Percentiles rank a stretch among this genome's conserved stretches.
Evolutionary conservation across 2,329 filamentous ascomycete genomes (phyloP).

Genomic region (Eurotiales sp.): DNA sequence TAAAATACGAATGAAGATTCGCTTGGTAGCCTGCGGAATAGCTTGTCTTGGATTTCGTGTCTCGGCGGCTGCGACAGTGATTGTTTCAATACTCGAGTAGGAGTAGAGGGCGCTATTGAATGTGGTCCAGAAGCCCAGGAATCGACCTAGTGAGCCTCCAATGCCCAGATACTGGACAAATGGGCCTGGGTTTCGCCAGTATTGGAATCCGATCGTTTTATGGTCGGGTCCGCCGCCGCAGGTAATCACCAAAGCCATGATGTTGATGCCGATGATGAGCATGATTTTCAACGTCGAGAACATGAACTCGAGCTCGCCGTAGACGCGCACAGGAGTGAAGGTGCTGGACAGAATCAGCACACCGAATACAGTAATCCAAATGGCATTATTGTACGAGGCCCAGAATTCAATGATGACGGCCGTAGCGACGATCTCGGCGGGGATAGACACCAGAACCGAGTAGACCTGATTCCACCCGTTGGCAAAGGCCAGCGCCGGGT

Average conservation of each 20-base stretch:
- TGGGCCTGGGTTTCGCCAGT: conserved; percentile 48
- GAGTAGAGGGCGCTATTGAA: conserved; percentile 49
- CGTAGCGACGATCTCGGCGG: conserved; percentile 30
- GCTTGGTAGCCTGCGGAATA: conserved; percentile 57
- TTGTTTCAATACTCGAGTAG: conserved; percentile 53
- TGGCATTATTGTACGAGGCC: conserved; percentile 48
- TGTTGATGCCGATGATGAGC: conserved; percentile 49
- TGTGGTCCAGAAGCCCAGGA: conserved; percentile 50
- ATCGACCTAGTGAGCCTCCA: conserved; percentile 45
- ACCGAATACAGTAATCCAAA: conserved; percentile 57
- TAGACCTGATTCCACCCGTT: conserved; percentile 40
- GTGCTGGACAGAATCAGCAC: conserved; percentile 54
- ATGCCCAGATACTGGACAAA: conserved; percentile 47
- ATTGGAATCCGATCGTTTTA: conserved; percentile 51
- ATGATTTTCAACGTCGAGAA: conserved; percentile 51
- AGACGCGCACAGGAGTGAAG: conserved; percentile 46
- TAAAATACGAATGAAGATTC: conserved; percentile 58
- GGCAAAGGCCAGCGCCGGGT: conserved; percentile 33
- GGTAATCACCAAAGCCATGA: conserved; percentile 52
- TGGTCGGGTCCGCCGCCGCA: conserved; percentile 49
- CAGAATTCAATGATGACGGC: conserved; percentile 31
- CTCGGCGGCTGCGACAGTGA: conserved; percentile 56
- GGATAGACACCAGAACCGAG: conserved; percentile 30
- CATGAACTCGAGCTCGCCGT: conserved; percentile 54
- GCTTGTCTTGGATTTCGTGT: conserved; percentile 56